Percentiles rank a stretch among this genome's conserved stretches.
Conservation (phyloP, 225 moss, liverwort and hornwort genomes). For the Asterella californica region DNA sequence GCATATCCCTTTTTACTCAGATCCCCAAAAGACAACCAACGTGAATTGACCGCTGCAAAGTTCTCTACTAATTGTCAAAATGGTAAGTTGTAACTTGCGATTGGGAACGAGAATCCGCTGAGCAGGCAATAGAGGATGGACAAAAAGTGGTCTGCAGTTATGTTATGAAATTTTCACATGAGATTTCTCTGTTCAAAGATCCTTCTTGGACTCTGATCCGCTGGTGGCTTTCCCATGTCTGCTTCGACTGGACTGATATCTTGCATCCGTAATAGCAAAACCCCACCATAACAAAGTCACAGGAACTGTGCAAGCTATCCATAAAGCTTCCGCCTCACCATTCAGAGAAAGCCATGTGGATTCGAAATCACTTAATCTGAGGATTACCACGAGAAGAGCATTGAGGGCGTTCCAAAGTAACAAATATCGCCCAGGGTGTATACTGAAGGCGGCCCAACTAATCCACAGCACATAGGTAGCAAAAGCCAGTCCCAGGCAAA, state of each 20-base stretch:
- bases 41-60: no score
- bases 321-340: constrained; percentile 21
- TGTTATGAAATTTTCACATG: not conserved
- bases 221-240: not conserved
- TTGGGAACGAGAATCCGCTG: no score
- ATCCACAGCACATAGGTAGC: constrained; percentile 30
- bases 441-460: constrained; percentile 27
- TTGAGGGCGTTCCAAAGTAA: constrained; percentile 4
- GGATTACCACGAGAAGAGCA: constrained; percentile 21
- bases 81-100: no score
- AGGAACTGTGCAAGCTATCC: constrained; percentile 27
- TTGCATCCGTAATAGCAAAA: constrained; percentile 30
- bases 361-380: constrained; percentile 32
- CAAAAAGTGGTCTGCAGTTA: no score
- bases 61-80: no score
- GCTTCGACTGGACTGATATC: constrained; percentile 9
- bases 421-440: constrained; percentile 27
- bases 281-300: constrained; percentile 33
- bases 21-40: no score
- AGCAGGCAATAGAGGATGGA: no score
- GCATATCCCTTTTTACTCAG: no score
- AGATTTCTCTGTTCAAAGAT: not conserved
- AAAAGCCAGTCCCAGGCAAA: constrained; percentile 28
- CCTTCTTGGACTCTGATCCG: constrained; percentile 27
- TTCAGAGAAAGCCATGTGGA: constrained; percentile 20